Evolutionary conservation across 768 basidiomycete genomes (phyloP).

Genomic region (Mycena rebaudengoi): DNA sequence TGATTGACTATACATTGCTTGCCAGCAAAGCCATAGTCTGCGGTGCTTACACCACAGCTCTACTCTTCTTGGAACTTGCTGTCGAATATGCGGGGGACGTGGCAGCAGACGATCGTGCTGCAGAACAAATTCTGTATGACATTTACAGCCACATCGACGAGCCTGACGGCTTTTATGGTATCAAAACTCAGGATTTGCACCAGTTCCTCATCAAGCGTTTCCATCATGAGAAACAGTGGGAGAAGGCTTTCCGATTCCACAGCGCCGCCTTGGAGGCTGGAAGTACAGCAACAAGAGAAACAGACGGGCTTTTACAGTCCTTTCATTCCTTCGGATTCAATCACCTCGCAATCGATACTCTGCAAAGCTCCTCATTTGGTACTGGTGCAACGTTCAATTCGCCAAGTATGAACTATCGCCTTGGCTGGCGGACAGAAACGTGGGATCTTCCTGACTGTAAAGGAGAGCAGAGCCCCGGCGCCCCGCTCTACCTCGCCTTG

Average conservation of each 20-base stretch:
- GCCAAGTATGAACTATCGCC: constrained; percentile 70
- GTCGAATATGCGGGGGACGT: constrained; percentile 53
- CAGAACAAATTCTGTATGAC: constrained; percentile 83
- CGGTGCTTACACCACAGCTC: constrained; percentile 88
- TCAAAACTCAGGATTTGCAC: constrained; percentile 79
- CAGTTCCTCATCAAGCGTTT: constrained; percentile 85
- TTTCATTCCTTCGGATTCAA: constrained; percentile 93
- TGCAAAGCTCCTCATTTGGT: constrained; percentile 53
- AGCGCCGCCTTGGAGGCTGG: constrained; percentile 84
- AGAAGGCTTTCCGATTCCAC: constrained; percentile 89
- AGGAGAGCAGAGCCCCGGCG: constrained; percentile 54
- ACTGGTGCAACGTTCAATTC: constrained; percentile 38
- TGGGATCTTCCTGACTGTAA: constrained; percentile 89
- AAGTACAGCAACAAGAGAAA: constrained; percentile 47
- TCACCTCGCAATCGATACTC: constrained; percentile 78
- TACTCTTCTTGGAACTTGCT: constrained; percentile 89
- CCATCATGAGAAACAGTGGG: constrained; percentile 94
- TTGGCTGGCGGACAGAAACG: constrained; percentile 94
- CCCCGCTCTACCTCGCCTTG: constrained; percentile 79
- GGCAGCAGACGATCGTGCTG: constrained; percentile 38
- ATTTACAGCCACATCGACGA: constrained; percentile 97
- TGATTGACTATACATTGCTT: constrained; percentile 76
- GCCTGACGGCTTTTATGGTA: constrained; percentile 98
- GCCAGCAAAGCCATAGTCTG: constrained; percentile 77
- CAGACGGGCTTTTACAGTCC: constrained; percentile 77